Percentiles rank a stretch among this genome's conserved stretches.
These are phyloP conservation scores for Podochytrium sp. DNA, from an alignment of 192 early-diverging fungal genomes.

Conservation along the genomic window DNA sequence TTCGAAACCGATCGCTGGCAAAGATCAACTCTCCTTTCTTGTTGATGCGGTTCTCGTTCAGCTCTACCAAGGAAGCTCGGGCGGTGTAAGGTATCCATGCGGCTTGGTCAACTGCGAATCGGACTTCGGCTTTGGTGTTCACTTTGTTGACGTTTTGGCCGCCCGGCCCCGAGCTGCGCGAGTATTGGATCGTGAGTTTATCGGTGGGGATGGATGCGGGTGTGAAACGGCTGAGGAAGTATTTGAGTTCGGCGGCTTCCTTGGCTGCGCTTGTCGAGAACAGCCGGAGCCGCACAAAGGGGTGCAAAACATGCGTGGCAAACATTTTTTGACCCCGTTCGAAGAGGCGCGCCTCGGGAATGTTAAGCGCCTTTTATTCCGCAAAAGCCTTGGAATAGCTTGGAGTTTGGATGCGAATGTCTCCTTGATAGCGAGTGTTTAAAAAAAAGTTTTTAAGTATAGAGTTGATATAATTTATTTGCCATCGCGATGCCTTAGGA, in stretches of 20 bases:
- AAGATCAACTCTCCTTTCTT: slow-evolving; percentile 36
- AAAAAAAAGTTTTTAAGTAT: too few species aligned
- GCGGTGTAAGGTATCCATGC: slow-evolving; percentile 28
- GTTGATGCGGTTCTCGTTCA: slow-evolving; percentile 5
- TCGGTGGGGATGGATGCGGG: slow-evolving; percentile 5
- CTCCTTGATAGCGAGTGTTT: too few species aligned
- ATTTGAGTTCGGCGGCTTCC: slow-evolving; percentile 10
- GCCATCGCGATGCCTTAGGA: not conserved
- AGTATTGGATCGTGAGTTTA: not conserved
- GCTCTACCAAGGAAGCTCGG: not conserved
- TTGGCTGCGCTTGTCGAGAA: too few species aligned
- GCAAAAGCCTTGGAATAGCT: too few species aligned
- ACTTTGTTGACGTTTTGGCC: slow-evolving; percentile 50
- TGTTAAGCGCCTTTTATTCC: too few species aligned
- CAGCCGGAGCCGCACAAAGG: too few species aligned
- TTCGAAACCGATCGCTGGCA: slow-evolving; percentile 32
- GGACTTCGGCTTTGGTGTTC: slow-evolving; percentile 40
- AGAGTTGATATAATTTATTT: too few species aligned
- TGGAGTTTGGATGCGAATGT: too few species aligned
- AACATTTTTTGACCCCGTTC: too few species aligned
- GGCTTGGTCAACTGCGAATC: slow-evolving; percentile 28
- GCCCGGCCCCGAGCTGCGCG: slow-evolving; percentile 22
- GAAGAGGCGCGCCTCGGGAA: too few species aligned
- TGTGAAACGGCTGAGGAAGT: not conserved
- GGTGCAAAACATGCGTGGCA: too few species aligned